These are phyloP conservation scores for Cyberlindnera maritima DNA, from an alignment of 805 yeast genomes.

Conservation along the genomic window DNA sequence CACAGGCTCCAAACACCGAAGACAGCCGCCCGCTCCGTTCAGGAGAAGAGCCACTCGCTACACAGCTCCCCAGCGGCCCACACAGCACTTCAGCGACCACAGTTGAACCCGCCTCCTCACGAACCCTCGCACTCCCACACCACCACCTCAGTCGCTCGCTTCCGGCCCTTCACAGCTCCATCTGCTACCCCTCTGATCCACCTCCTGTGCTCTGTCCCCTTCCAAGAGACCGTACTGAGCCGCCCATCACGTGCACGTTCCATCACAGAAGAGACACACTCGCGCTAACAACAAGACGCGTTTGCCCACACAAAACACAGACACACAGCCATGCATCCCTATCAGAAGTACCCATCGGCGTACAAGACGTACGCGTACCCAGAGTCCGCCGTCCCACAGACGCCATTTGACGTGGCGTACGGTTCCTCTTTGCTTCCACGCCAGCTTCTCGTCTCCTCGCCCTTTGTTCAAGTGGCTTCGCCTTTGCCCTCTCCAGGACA, in stretches of 20 bases:
- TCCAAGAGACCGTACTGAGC: no score
- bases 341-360: constrained; percentile 25
- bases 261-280: neutral
- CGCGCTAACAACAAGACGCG: neutral
- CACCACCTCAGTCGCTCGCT: neutral
- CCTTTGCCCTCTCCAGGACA: constrained; percentile 29
- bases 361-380: constrained; percentile 15
- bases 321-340: constrained; percentile 14
- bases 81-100: no score
- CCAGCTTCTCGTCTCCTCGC: constrained; percentile 58
- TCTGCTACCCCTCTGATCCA: no score
- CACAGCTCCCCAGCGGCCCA: neutral
- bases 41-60: no score
- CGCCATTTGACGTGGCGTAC: constrained; percentile 60
- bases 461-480: constrained; percentile 46
- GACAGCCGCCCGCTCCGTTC: neutral
- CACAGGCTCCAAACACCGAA: neutral
- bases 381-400: constrained; percentile 34
- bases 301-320: neutral
- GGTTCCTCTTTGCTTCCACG: constrained; percentile 63
- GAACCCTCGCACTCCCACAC: no score
- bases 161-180: no score
- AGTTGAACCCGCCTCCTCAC: no score
- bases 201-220: no score
- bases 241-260: neutral